Base-by-base conservation (phyloP, 305 asterid species). In the Solanum hybrid region DNA sequence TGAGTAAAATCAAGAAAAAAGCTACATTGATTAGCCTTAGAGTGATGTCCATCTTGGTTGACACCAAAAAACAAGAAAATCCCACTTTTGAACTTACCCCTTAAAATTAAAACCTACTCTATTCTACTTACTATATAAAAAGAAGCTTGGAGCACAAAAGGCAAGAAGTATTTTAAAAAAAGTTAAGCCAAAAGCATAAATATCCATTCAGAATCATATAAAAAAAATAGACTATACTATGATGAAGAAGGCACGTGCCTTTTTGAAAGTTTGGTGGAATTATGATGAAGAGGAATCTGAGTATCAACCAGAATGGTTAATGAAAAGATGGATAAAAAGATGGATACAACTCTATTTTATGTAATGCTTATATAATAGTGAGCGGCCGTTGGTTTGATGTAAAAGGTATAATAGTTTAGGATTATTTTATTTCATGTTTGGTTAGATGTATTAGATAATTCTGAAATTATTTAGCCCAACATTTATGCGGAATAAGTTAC, bases 1-100 rank as follows among this genome's bases (percentile, higher is more conserved):
- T 7, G 86, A 93, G 75, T 89, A 96, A 93, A 89, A 92, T 13
- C 32, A 91, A 29, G 88, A 91, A 91, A 90, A 96, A 96, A 10
- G 88, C 94, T 78, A 89, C 93, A 90, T 91, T 89, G 85, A 92
- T 91, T 75, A 91, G 76, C 92, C 90, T 93, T 91, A 94, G 86
- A 91, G 87, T 90, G 64, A 91, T 34, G 76, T 91, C 96, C 98
- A 93, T 94, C 37, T 86, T 31, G 12, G 69, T 31, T 38, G 37
- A 34, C 40, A 29, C 37, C 24, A 77, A 29, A 40, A 26, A 34
- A 7, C 64, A 88, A 85, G 60, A 79, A 79, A 40, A 88, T 89
- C 88, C 51, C 24, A 80, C 42, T 35, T 10, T 69, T 69, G 88
- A 56, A 46, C 51, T 86, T 40, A 24, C 5, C 56, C 86, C 24